Evolutionary conservation across 1,139 yeast genomes (phyloP).

Genomic region (Chernovozyma sophiae-reginae): DNA sequence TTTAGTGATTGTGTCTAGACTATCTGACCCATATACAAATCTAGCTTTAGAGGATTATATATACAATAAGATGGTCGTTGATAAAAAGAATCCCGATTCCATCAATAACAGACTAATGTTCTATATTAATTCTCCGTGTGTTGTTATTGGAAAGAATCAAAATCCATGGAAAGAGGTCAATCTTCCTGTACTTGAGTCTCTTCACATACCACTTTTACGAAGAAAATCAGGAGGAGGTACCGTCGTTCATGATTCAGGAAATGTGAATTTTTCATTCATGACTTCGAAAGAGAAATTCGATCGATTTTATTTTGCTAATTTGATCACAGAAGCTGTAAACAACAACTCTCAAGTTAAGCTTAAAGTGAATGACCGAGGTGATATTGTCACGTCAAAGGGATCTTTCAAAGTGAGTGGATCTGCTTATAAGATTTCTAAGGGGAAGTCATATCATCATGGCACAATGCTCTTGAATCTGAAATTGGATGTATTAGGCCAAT

Average conservation of each 20-base stretch:
- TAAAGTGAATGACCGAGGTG: constrained; percentile 68
- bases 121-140: constrained; percentile 78
- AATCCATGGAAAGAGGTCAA: constrained; percentile 91
- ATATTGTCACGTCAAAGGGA: constrained; percentile 51
- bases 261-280: constrained; percentile 81
- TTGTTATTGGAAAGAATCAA: constrained; percentile 94
- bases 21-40: constrained; percentile 66
- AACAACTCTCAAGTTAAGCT: constrained; percentile 12
- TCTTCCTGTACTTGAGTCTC: constrained; percentile 48
- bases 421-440: constrained; percentile 80
- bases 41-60: constrained; percentile 80
- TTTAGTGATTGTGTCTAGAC: constrained; percentile 39
- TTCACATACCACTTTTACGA: constrained; percentile 67
- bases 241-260: constrained; percentile 93
- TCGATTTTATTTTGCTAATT: constrained; percentile 55
- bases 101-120: constrained; percentile 50
- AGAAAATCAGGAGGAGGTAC: constrained; percentile 95
- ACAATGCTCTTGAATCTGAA: constrained; percentile 81
- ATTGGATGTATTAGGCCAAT: constrained; percentile 50
- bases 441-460: constrained; percentile 91
- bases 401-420: constrained; percentile 77
- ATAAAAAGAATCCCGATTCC: constrained; percentile 13
- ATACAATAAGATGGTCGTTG: constrained; percentile 58
- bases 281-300: constrained; percentile 65
- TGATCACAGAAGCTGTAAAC: constrained; percentile 52